A percentile compares a stretch with the other conserved stretches of the same genome.
phyloP scores from a whole-genome alignment of 805 yeast species.

The Cyberlindnera americana region DNA sequence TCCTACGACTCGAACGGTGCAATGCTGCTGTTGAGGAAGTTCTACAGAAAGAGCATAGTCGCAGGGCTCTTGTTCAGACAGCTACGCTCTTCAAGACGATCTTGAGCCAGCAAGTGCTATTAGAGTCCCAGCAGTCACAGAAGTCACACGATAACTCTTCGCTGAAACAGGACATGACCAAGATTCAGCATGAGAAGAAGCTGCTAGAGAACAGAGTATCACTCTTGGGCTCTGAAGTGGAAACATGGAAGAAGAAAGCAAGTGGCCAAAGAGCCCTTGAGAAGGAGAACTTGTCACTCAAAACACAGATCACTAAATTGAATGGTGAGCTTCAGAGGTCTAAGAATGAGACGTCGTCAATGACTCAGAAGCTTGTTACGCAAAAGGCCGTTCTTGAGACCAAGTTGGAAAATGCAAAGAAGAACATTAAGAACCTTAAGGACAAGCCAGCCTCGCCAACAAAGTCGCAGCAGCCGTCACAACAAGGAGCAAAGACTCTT shows the following conservation, averaged over 20 bases:
- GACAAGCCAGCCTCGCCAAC: slow-evolving; percentile 14
- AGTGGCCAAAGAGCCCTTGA: slow-evolving; percentile 14
- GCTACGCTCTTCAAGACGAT: slow-evolving; percentile 20
- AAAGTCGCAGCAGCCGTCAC: neutral
- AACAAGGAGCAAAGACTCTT: slow-evolving; percentile 5
- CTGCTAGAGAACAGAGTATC: slow-evolving; percentile 22
- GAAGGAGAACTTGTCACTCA: slow-evolving; percentile 32
- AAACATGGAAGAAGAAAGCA: slow-evolving; percentile 25
- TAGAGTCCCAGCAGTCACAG: slow-evolving; percentile 15
- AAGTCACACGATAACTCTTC: slow-evolving; percentile 15
- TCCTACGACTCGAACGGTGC: slow-evolving; percentile 10
- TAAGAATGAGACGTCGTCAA: slow-evolving; percentile 29
- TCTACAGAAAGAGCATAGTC: slow-evolving; percentile 14
- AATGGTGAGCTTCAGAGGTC: slow-evolving; percentile 31
- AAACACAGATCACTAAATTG: slow-evolving; percentile 32
- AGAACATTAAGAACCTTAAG: slow-evolving; percentile 28
- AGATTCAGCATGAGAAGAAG: slow-evolving; percentile 23
- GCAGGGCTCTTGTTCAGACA: slow-evolving; percentile 19
- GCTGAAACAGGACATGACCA: slow-evolving; percentile 22
- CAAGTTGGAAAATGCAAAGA: slow-evolving; percentile 33
- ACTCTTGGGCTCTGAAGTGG: slow-evolving; percentile 19
- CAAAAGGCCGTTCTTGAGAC: slow-evolving; percentile 34
- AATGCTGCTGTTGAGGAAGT: slow-evolving; percentile 6
- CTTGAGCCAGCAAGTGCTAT: slow-evolving; percentile 16
- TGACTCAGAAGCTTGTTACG: slow-evolving; percentile 31